Evolutionary conservation across 1,284 basidiomycete species (phyloP).

Genomic region (Porogramme epimiltina): DNA sequence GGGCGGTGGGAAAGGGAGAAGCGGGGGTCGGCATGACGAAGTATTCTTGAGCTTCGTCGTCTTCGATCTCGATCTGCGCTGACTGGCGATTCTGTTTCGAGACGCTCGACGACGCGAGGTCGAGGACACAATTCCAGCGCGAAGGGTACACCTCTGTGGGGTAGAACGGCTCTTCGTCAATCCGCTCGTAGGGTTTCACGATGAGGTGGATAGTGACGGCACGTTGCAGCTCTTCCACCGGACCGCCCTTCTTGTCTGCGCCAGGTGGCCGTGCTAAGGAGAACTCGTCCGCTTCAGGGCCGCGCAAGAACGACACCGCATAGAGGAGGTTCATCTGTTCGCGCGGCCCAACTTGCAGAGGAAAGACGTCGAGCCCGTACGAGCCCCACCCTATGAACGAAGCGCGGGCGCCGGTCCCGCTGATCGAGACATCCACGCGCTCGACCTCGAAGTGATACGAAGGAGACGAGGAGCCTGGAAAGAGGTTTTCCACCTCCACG

Average conservation of each 20-base stretch:
- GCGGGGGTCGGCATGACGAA: slow-evolving; percentile 70
- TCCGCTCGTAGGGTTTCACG: slow-evolving; percentile 59
- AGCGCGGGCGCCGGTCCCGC: slow-evolving; percentile 74
- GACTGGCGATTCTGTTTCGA: slow-evolving; percentile 10
- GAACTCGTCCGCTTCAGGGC: slow-evolving; percentile 56
- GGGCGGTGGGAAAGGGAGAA: slow-evolving; percentile 63
- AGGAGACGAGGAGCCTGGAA: slow-evolving; percentile 31
- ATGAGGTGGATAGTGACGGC: slow-evolving; percentile 79
- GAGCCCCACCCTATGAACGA: slow-evolving; percentile 68
- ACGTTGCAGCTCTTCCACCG: slow-evolving; percentile 57
- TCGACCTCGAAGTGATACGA: slow-evolving; percentile 72
- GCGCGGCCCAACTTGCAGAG: slow-evolving; percentile 62
- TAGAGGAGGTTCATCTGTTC: slow-evolving; percentile 90
- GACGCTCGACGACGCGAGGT: slow-evolving; percentile 52
- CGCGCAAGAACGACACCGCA: slow-evolving; percentile 72
- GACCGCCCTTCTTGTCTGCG: slow-evolving; percentile 5
- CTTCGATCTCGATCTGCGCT: slow-evolving; percentile 5
- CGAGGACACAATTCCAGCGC: slow-evolving; percentile 86
- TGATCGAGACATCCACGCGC: slow-evolving; percentile 69
- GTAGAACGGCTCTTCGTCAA: slow-evolving; percentile 36
- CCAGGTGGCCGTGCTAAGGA: slow-evolving; percentile 33
- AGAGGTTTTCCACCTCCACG: slow-evolving; percentile 81
- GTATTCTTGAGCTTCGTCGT: slow-evolving; percentile 31
- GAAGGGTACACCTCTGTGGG: slow-evolving; percentile 79
- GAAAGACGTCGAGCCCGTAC: slow-evolving; percentile 57